These are phyloP conservation scores for Solanum rostratum DNA, from an alignment of 257 asterid genomes.

Conservation along the genomic window DNA sequence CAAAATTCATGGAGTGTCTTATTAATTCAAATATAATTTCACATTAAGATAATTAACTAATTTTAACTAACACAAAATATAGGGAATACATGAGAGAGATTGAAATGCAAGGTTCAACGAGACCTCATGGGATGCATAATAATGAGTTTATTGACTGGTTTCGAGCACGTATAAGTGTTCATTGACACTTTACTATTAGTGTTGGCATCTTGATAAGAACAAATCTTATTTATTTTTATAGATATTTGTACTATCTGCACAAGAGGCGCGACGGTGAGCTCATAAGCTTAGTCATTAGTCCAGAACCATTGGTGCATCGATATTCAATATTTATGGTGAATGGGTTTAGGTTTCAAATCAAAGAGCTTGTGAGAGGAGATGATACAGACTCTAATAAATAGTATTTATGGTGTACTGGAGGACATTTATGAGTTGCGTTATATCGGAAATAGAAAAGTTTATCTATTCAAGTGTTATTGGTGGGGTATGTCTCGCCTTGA, in stretches of 20 bases:
- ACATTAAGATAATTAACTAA: no score
- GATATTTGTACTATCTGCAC: background rate
- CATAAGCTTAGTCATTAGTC: background rate
- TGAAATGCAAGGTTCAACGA: background rate
- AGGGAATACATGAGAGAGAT: background rate
- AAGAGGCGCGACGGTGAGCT: background rate
- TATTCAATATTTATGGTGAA: background rate
- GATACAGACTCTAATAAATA: background rate
- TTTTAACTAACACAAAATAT: background rate
- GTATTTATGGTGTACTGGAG: background rate
- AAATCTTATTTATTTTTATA: background rate
- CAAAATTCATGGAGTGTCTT: no score
- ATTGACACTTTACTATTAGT: background rate
- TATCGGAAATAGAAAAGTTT: background rate
- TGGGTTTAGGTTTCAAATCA: background rate
- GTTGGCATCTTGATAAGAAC: background rate
- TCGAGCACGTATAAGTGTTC: background rate
- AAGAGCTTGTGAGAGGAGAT: background rate
- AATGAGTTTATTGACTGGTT: background rate
- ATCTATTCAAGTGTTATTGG: background rate
- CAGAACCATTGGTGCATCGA: background rate
- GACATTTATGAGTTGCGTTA: background rate
- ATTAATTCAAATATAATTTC: no score
- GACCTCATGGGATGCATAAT: background rate
- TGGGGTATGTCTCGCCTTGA: background rate